Percentiles rank a stretch among this genome's conserved stretches.
Evolutionary conservation across 768 basidiomycete species (phyloP).

Genomic region (Pilatotrama ljubarskyi): DNA sequence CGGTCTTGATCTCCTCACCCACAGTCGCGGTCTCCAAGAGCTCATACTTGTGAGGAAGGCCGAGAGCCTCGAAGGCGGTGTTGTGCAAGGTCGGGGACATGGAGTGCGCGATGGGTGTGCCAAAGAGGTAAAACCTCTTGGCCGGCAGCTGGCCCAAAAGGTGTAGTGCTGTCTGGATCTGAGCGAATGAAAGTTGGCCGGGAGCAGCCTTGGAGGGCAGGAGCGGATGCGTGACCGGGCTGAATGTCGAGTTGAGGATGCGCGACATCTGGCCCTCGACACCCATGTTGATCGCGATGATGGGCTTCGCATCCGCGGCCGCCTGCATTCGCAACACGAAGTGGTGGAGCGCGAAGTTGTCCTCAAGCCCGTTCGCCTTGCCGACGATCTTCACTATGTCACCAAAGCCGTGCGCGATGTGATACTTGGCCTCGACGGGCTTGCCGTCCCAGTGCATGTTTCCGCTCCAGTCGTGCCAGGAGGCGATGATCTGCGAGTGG

Average conservation of each 20-base stretch:
- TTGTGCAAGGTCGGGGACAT: constrained; percentile 95
- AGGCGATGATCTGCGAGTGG: constrained; percentile 79
- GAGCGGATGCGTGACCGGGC: constrained; percentile 86
- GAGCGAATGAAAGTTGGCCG: constrained; percentile 85
- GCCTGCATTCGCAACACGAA: constrained; percentile 58
- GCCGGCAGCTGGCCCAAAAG: constrained; percentile 78
- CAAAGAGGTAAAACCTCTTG: constrained; percentile 82
- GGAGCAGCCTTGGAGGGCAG: constrained; percentile 89
- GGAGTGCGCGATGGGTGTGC: constrained; percentile 83
- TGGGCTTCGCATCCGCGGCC: constrained; percentile 62
- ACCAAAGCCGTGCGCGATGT: constrained; percentile 62
- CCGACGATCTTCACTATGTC: constrained; percentile 94
- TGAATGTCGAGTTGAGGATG: constrained; percentile 81
- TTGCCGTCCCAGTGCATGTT: constrained; percentile 76
- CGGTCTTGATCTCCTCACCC: constrained; percentile 61
- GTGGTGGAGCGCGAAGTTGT: constrained; percentile 76
- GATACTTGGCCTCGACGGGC: constrained; percentile 67
- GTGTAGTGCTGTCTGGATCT: constrained; percentile 82
- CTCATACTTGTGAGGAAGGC: constrained; percentile 80
- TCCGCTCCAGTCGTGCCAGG: constrained; percentile 95
- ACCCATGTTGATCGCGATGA: constrained; percentile 96
- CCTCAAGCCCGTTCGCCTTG: constrained; percentile 69
- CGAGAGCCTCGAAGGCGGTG: constrained; percentile 76
- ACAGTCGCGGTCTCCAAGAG: constrained; percentile 74
- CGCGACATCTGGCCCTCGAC: constrained; percentile 86